Conservation (phyloP, 768 basidiomycete genomes). For the Sarcomyxa edulis region DNA sequence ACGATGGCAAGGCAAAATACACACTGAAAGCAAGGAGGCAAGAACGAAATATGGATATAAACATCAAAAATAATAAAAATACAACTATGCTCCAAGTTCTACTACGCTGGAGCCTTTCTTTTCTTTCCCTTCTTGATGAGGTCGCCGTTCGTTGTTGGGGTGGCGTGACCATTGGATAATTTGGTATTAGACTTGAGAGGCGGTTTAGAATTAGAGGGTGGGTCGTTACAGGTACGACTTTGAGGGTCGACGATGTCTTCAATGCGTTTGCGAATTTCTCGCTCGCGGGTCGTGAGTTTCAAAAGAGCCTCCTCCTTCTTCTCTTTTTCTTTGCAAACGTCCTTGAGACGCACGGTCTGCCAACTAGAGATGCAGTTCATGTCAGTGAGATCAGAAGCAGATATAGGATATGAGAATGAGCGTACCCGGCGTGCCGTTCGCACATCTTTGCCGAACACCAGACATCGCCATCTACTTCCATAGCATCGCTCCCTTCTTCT, state of each 20-base stretch:
- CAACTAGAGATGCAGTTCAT: conserved; percentile 41
- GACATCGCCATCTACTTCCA: conserved; percentile 54
- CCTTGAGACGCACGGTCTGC: conserved; percentile 71
- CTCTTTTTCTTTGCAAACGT: conserved; percentile 72
- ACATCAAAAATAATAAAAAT: too few species aligned
- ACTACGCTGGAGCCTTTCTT: conserved; percentile 38
- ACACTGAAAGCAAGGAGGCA: conserved; percentile 10
- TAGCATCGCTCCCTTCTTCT: conserved; percentile 31
- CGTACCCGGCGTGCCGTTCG: conserved; percentile 73
- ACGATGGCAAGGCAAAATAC: conserved; percentile 9
- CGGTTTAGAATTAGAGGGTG: conserved; percentile 21
- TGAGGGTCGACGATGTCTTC: conserved; percentile 64
- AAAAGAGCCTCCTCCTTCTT: conserved; percentile 62
- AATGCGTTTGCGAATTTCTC: conserved; percentile 71
- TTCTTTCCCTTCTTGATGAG: conserved; percentile 55
- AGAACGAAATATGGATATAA: conserved; percentile 20
- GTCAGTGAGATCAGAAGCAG: conserved; percentile 5
- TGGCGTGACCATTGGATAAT: conserved; percentile 39
- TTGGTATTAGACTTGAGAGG: conserved; percentile 33
- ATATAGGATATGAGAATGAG: conserved; percentile 5
- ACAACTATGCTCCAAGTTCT: conserved; percentile 12
- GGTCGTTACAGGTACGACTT: conserved; percentile 27
- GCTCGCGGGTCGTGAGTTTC: conserved; percentile 69
- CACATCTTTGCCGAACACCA: conserved; percentile 79
- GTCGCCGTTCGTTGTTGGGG: conserved; percentile 33